Evolutionary conservation across 164 flowering plant genomes (phyloP).

Genomic region (Stephania cephalantha): DNA sequence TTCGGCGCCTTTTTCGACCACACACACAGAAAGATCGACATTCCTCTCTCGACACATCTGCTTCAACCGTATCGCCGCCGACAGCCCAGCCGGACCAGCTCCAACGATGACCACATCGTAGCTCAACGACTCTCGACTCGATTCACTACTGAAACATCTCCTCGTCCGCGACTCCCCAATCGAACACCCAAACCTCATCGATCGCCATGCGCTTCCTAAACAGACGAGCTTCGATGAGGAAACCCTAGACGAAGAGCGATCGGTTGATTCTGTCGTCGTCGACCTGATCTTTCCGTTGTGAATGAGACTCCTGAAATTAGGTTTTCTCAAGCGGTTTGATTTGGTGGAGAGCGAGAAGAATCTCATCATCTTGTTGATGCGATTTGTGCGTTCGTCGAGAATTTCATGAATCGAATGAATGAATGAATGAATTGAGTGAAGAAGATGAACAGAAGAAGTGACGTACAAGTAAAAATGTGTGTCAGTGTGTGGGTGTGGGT

Average conservation of each 20-base stretch:
- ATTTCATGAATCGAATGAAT: neutral
- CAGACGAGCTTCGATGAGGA: slow-evolving; percentile 5
- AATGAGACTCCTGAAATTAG: neutral
- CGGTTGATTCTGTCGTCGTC: neutral
- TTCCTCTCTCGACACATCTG: slow-evolving; percentile 68
- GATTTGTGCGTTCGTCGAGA: neutral
- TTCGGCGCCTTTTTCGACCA: slow-evolving; percentile 94
- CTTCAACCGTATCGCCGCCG: slow-evolving; percentile 87
- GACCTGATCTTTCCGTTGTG: neutral
- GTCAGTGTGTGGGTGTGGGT: neutral
- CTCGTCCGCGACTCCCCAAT: slow-evolving; percentile 7
- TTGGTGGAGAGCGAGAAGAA: slow-evolving; percentile 21
- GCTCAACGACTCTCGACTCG: slow-evolving; percentile 46
- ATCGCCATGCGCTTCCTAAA: slow-evolving; percentile 7
- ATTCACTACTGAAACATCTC: neutral
- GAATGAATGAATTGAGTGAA: neutral
- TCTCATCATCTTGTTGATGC: slow-evolving; percentile 18
- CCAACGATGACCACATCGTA: slow-evolving; percentile 95
- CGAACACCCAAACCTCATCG: slow-evolving; percentile 12
- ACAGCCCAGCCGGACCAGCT: slow-evolving; percentile 93
- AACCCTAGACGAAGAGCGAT: slow-evolving; percentile 18
- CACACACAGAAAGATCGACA: slow-evolving; percentile 78
- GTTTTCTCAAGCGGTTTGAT: slow-evolving; percentile 15
- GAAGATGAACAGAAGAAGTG: neutral
- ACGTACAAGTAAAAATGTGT: neutral